These are phyloP conservation scores for Penicillium psychrosexuale DNA, from an alignment of 2,329 filamentous ascomycete genomes.

Conservation along the genomic window DNA sequence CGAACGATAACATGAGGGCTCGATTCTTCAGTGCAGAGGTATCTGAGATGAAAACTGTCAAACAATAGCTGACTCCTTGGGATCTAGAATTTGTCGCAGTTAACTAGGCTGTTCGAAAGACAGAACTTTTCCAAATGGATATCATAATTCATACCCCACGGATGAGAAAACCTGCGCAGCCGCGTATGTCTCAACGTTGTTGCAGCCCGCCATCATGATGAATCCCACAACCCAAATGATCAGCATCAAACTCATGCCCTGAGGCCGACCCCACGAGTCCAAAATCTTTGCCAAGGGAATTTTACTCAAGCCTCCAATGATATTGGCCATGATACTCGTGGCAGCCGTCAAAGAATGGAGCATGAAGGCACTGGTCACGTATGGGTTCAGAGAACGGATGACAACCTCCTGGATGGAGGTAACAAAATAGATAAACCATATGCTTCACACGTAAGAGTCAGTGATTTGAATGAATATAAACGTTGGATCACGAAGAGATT, in stretches of 20 bases:
- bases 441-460: neutral
- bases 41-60: constrained; percentile 61
- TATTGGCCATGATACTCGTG: constrained; percentile 10
- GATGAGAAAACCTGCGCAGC: constrained; percentile 62
- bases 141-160: constrained; percentile 47
- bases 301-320: constrained; percentile 10
- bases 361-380: constrained; percentile 14
- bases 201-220: constrained; percentile 61
- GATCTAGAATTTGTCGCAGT: neutral
- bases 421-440: constrained; percentile 15
- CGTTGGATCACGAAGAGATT: too few species aligned
- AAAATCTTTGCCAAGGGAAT: constrained; percentile 19
- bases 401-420: constrained; percentile 15
- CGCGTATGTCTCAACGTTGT: constrained; percentile 59
- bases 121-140: constrained; percentile 27
- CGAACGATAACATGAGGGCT: constrained; percentile 58
- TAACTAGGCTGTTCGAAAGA: neutral
- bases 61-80: constrained; percentile 47
- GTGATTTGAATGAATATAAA: neutral
- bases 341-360: constrained; percentile 13
- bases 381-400: constrained; percentile 13
- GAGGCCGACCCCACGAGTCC: constrained; percentile 18
- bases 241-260: constrained; percentile 10
- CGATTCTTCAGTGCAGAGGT: constrained; percentile 59
- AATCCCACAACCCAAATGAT: constrained; percentile 39